Evolutionary conservation across 2,329 filamentous ascomycete genomes (phyloP).

Genomic region (Chaetothyriales sp.): DNA sequence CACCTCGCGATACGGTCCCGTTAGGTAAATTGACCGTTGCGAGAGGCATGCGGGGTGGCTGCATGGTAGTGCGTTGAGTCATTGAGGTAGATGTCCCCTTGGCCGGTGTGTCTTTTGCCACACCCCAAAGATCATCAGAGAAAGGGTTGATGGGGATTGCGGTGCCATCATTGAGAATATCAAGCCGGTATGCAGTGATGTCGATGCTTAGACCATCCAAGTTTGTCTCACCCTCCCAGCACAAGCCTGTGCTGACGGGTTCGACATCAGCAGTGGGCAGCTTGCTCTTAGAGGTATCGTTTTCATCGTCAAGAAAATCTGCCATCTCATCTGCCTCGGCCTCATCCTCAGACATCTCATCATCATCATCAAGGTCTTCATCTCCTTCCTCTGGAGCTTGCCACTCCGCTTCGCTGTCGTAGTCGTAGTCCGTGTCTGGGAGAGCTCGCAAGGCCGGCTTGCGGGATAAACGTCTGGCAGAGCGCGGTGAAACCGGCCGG

Average conservation of each 20-base stretch:
- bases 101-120: slow-evolving; percentile 7
- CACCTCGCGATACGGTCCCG: not conserved
- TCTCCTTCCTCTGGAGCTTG: slow-evolving; percentile 56
- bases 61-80: slow-evolving; percentile 18
- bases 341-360: slow-evolving; percentile 45
- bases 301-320: slow-evolving; percentile 76
- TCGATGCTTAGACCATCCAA: slow-evolving; percentile 34
- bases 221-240: slow-evolving; percentile 51
- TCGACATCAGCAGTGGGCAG: slow-evolving; percentile 52
- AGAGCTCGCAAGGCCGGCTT: slow-evolving; percentile 39
- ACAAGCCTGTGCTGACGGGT: slow-evolving; percentile 64
- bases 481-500: slow-evolving; percentile 26
- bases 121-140: slow-evolving; percentile 61
- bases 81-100: slow-evolving; percentile 19
- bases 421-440: slow-evolving; percentile 46
- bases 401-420: slow-evolving; percentile 53
- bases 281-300: slow-evolving; percentile 50
- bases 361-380: slow-evolving; percentile 51
- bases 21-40: slow-evolving; percentile 6
- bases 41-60: slow-evolving; percentile 18
- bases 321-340: slow-evolving; percentile 74
- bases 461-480: slow-evolving; percentile 34
- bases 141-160: slow-evolving; percentile 61
- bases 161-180: slow-evolving; percentile 28
- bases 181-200: slow-evolving; percentile 52